A percentile compares a stretch with the other conserved stretches of the same genome.
Conservation (phyloP, 345 rosid genomes). For the Sapria himalayana region DNA sequence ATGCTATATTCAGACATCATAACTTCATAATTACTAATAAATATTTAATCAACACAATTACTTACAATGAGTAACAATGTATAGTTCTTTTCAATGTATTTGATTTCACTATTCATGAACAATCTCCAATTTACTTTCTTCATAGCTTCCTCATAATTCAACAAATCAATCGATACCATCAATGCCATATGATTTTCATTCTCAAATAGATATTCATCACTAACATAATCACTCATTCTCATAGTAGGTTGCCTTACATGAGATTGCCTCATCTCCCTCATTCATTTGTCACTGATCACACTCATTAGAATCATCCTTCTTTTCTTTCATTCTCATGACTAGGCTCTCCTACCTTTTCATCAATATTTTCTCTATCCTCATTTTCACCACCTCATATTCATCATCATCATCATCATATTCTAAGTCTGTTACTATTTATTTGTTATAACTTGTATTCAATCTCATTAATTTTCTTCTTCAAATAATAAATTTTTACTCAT, state of each 20-base stretch:
- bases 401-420: too few species aligned
- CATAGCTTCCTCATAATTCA: neutral
- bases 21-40: neutral
- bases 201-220: too few species aligned
- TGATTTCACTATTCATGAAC: too few species aligned
- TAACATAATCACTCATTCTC: neutral
- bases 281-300: too few species aligned
- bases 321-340: neutral
- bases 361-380: neutral
- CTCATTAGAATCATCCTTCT: neutral
- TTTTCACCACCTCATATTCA: neutral
- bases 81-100: neutral
- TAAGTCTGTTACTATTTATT: too few species aligned
- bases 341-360: neutral
- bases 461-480: too few species aligned
- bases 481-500: too few species aligned
- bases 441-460: too few species aligned
- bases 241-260: neutral
- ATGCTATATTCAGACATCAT: conserved; percentile 1
- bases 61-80: neutral
- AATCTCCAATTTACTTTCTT: too few species aligned
- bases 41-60: neutral
- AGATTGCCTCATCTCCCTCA: too few species aligned
- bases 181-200: too few species aligned
- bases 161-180: neutral